Conservation (phyloP, 306 rosid genomes). For the Crataegus laevigata region DNA sequence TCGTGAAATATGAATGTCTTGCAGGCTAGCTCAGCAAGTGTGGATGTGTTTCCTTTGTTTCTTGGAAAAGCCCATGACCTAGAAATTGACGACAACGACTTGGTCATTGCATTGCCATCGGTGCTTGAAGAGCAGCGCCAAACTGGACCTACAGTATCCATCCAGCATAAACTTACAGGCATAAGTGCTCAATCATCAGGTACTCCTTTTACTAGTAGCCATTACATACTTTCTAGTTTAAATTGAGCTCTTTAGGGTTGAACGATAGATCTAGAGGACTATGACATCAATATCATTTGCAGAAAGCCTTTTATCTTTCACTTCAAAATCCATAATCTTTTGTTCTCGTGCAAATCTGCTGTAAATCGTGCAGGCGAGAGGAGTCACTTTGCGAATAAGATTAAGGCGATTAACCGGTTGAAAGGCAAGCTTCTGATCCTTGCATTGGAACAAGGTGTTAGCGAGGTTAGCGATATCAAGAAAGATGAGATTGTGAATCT, state of each 20-base stretch:
- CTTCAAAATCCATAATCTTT: background rate
- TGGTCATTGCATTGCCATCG: constrained; percentile 35
- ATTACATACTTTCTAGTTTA: background rate
- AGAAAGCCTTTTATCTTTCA: background rate
- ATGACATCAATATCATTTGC: background rate
- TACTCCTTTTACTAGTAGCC: constrained; percentile 1
- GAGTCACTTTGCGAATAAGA: constrained; percentile 62
- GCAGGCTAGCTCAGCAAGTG: constrained; percentile 55
- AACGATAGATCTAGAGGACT: background rate
- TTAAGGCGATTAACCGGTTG: constrained; percentile 71
- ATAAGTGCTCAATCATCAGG: constrained; percentile 60
- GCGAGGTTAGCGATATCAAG: constrained; percentile 30
- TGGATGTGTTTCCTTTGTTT: constrained; percentile 70
- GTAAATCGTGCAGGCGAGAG: constrained; percentile 54
- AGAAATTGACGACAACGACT: constrained; percentile 45
- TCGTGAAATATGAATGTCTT: constrained; percentile 14
- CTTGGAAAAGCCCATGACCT: constrained; percentile 36
- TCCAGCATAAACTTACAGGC: constrained; percentile 69
- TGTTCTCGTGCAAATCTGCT: background rate
- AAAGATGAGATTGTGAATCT: constrained; percentile 36
- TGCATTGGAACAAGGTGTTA: constrained; percentile 59
- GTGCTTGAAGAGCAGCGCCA: constrained; percentile 30
- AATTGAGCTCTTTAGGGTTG: background rate
- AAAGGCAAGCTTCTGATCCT: constrained; percentile 62
- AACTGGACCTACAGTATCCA: constrained; percentile 35